Base-by-base conservation (phyloP, 768 basidiomycete genomes). In the Ephemerocybe angulata region DNA sequence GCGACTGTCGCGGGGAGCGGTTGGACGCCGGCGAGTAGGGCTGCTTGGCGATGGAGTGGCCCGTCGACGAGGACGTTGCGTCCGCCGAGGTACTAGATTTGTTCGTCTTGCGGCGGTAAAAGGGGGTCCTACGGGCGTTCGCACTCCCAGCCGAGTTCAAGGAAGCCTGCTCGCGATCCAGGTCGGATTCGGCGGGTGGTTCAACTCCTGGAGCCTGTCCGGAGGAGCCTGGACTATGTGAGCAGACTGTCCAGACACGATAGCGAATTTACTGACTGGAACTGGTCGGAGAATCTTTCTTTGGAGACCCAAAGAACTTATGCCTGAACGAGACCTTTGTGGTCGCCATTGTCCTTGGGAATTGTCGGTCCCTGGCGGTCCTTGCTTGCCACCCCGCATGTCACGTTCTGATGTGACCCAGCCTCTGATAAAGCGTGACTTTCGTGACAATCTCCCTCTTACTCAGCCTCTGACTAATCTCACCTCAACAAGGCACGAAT, bases 401-500 rank as follows among this genome's bases (percentile, higher is more conserved):
- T 53, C 52, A 43, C 52, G 52, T 38, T 13, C 10, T 41, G 54
- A 44, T 48, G 63, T 62, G 43, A 57, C 52, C 13, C 50, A 19
- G 48, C 54, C 49, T 27, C 37, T 29, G 11, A 38, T 33, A 44
- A 46, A 44, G 5, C 41, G 41, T 44, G 42, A 53, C 43, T n/a
- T 27, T 43, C 38, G 61, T 63, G 49, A 62, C 54, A 25, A 49
- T 38, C 37, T 17, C 37, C 44, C 64, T 69, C 64, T 68, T 66
- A 70, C 67, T 60, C 75, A 74, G 65, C 64, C 69, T 74, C 75
- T 78, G 73, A 78, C 74, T 78, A 76, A 77, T 78, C 72, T 58
- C 63, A 69, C 61, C 57, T 60, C 55, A 49, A 54, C 65, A 61
- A 61, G 53, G 57, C 59, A 17, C 22, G 46, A 59, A 75, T 76